phyloP scores from a whole-genome alignment of 179 eudicot genomes.

The Beta corolliflora region DNA sequence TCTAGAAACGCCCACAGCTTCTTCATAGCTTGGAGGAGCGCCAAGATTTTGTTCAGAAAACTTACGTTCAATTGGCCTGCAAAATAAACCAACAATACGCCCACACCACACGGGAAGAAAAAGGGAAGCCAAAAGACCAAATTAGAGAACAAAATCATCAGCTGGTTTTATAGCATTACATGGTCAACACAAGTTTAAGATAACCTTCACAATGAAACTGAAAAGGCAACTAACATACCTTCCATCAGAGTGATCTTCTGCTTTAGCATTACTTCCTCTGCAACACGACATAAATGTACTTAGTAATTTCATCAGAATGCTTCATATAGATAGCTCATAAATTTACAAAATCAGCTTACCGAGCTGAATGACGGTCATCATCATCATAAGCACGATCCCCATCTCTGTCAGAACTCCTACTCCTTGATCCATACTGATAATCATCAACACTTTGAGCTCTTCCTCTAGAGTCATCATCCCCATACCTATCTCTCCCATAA shows the following conservation, averaged over 20 bases:
- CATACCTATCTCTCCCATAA: conserved; percentile 60
- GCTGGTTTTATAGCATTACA: neutral
- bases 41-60: conserved; percentile 74
- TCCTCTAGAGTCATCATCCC: conserved; percentile 79
- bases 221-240: conserved; percentile 45
- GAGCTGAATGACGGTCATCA: conserved; percentile 80
- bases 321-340: neutral
- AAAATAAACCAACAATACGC: conserved; percentile 1
- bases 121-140: conserved; percentile 17
- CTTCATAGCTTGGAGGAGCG: conserved; percentile 95
- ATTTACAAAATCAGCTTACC: conserved; percentile 44
- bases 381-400: conserved; percentile 71
- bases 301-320: conserved; percentile 15
- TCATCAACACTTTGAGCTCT: conserved; percentile 71
- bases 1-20: conserved; percentile 67
- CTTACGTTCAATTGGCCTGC: conserved; percentile 59
- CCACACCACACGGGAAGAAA: conserved; percentile 1
- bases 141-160: neutral
- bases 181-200: neutral
- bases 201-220: neutral
- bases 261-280: conserved; percentile 76
- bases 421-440: conserved; percentile 59
- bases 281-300: conserved; percentile 29
- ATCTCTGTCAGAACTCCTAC: conserved; percentile 84
- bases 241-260: conserved; percentile 74